phyloP scores from a whole-genome alignment of 139 green algal species.

The Micractinium sp. region DNA sequence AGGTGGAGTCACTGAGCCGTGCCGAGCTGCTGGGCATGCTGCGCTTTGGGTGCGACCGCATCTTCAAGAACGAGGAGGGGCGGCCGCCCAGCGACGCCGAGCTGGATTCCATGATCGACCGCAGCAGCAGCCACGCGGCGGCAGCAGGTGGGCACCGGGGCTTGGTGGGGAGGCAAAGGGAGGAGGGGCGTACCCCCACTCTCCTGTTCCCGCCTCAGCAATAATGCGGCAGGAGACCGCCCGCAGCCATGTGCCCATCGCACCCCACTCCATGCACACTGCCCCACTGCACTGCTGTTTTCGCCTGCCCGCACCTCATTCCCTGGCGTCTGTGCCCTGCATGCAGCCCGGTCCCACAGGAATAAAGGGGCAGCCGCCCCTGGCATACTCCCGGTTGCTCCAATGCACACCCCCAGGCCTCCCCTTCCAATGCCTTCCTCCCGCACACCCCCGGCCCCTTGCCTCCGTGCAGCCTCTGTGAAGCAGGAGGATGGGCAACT shows the following conservation, averaged over 20 bases:
- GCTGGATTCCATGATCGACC: conserved; percentile 71
- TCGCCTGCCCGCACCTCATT: too few relatives aligned
- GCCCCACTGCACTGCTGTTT: too few relatives aligned
- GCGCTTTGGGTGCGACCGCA: conserved; percentile 47
- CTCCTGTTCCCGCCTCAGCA: too few relatives aligned
- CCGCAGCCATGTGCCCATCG: too few relatives aligned
- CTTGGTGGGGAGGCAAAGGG: too few relatives aligned
- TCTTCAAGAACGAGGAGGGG: conserved; percentile 26
- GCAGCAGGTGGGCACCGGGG: background rate
- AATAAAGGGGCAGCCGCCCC: too few relatives aligned
- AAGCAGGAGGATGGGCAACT: background rate
- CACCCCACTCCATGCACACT: too few relatives aligned
- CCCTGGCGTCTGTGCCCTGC: background rate
- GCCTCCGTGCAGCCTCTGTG: background rate
- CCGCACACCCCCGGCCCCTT: background rate
- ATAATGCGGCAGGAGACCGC: too few relatives aligned
- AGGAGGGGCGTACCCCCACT: too few relatives aligned
- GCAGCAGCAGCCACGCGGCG: conserved; percentile 33
- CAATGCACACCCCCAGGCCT: too few relatives aligned
- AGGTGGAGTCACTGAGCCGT: conserved; percentile 61
- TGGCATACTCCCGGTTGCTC: too few relatives aligned
- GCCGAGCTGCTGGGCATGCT: conserved; percentile 76
- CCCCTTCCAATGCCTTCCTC: too few relatives aligned
- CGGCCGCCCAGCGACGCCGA: conserved; percentile 50
- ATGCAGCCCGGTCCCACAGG: background rate